Evolutionary conservation across 2,329 filamentous ascomycete genomes (phyloP), one percentile per base, ranked within the genome.

Genomic region (Talaromyces sp.): DNA sequence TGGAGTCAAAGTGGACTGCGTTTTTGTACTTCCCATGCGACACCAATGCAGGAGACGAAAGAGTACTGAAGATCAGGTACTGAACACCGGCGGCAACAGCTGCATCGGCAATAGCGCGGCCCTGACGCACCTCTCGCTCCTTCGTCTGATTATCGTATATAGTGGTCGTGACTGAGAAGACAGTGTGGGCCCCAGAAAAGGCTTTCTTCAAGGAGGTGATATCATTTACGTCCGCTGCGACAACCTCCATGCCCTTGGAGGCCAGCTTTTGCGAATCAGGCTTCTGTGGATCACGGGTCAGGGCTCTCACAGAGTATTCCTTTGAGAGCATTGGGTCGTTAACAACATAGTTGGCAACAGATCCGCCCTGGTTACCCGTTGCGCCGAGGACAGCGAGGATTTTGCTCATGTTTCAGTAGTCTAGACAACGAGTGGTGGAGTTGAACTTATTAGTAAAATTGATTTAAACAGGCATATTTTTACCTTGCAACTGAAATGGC

Each of bases 331-430:
- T 72, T 0, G 80, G 70, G 66, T 76, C 73, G 26, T 68, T 64
- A 11, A 81, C 74, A 19, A 83, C 69, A 43, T 68, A 66, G 32
- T 74, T 70, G 56, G 84, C 80, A 52, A 87, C 77, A 9, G 82
- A 83, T 63, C 82, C 81, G 55, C 86, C 86, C 72, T 88, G 85
- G 61, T 82, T 80, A 61, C 85, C 84, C 19, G 84, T 87, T 50
- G 84, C 81, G 29, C 84, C 84, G 65, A 86, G 82, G 13, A 87
- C 77, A 51, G 80, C 81, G 68, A 86, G 59, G 17, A 68, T 60
- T 41, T 70, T 70, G 26, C 58, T 64, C 69, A 70, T 71, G 13
- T 52, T 52, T 11, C 5, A 46, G 9, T 24, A 11, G 21, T 8
- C 24, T 38, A 9, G 13, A 46, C 43, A 19, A 6, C 2, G 19